These are phyloP conservation scores for Colletotrichum neosansevieriae DNA, from an alignment of 2,329 filamentous ascomycete genomes.

Conservation along the genomic window DNA sequence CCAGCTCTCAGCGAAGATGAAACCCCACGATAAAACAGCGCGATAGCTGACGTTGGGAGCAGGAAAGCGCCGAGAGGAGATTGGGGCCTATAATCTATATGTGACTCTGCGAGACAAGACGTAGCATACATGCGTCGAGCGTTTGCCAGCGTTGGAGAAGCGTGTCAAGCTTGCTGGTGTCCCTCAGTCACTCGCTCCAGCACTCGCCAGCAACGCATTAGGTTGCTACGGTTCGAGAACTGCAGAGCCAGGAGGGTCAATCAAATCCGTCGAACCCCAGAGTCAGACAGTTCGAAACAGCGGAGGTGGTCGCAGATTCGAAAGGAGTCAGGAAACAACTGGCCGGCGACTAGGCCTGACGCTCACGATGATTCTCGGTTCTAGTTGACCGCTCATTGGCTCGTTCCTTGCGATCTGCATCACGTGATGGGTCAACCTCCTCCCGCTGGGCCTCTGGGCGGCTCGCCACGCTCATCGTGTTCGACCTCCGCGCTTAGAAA, in stretches of 20 bases:
- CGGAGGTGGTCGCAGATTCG: constrained; percentile 33
- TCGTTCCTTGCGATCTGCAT: constrained; percentile 10
- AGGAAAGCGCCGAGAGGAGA: neutral
- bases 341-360: constrained; percentile 27
- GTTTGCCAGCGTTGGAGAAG: constrained; percentile 30
- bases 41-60: neutral
- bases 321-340: constrained; percentile 25
- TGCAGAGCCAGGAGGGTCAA: constrained; percentile 19
- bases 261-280: constrained; percentile 32
- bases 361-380: neutral
- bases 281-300: constrained; percentile 26
- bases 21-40: neutral
- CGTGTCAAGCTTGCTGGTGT: constrained; percentile 29
- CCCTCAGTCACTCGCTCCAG: neutral
- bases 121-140: constrained; percentile 19
- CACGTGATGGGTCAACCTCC: constrained; percentile 30
- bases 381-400: constrained; percentile 22
- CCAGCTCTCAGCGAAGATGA: constrained; percentile 4
- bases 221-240: constrained; percentile 12
- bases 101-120: constrained; percentile 18
- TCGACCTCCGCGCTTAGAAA: constrained; percentile 35
- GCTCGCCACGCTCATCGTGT: constrained; percentile 19
- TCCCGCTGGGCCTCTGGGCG: constrained; percentile 22
- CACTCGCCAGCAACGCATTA: constrained; percentile 19
- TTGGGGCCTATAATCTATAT: constrained; percentile 37